phyloP scores from a whole-genome alignment of 192 early-diverging fungal genomes.

The Coemansia sp. region DNA sequence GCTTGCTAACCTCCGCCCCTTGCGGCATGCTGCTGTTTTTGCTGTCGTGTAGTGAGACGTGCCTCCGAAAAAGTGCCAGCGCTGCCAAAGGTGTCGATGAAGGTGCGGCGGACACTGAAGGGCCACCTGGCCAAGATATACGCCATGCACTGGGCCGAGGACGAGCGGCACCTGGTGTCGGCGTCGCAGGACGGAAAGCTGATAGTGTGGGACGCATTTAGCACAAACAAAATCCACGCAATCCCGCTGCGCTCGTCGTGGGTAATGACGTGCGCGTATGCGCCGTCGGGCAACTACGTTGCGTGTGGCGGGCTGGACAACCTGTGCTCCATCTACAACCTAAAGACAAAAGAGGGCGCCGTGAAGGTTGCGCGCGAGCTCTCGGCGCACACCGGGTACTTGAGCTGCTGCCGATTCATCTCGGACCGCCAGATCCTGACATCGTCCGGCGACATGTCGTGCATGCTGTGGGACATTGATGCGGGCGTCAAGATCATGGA shows the following conservation, averaged over 20 bases:
- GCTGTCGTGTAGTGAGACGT: conserved; percentile 63
- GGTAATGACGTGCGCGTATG: conserved; percentile 99
- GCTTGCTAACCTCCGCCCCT: too few species aligned
- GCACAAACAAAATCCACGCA: conserved; percentile 98
- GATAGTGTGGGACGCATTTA: conserved; percentile 98
- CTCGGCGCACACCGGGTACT: conserved; percentile 93
- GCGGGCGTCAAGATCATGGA: conserved; percentile 95
- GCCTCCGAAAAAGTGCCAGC: conserved; percentile 84
- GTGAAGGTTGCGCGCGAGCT: conserved; percentile 94
- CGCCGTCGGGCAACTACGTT: conserved; percentile 96
- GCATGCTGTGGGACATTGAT: conserved; percentile 99
- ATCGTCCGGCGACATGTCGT: conserved; percentile 95
- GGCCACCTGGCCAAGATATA: conserved; percentile 99
- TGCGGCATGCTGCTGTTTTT: background rate
- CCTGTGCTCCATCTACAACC: conserved; percentile 98
- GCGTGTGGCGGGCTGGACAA: conserved; percentile 99
- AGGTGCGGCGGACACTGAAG: conserved; percentile 93
- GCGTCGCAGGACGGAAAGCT: conserved; percentile 99
- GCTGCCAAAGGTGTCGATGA: conserved; percentile 88
- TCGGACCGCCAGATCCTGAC: conserved; percentile 95
- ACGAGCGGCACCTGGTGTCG: conserved; percentile 94
- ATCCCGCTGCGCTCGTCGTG: conserved; percentile 98
- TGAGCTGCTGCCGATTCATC: conserved; percentile 96
- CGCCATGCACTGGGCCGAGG: conserved; percentile 98
- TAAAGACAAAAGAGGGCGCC: conserved; percentile 89